phyloP scores from a whole-genome alignment of 2,329 filamentous ascomycete genomes.

The Tolypocladium ophioglossoides region DNA sequence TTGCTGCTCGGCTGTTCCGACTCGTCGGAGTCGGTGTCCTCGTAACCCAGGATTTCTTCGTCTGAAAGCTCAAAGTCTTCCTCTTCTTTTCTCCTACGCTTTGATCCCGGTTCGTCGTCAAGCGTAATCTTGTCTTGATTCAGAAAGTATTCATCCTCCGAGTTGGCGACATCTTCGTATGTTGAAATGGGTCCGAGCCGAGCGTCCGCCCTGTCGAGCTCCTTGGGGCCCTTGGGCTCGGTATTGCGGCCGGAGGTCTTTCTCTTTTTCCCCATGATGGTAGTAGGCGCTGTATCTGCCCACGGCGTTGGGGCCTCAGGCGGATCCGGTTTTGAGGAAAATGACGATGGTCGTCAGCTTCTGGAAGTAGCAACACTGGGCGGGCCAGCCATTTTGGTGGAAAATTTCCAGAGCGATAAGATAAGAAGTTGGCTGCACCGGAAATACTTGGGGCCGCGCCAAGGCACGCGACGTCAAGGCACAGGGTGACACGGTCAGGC shows the following conservation, averaged over 20 bases:
- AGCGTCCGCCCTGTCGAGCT: constrained; percentile 46
- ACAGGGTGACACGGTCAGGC: background rate
- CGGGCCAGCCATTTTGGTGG: background rate
- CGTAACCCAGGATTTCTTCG: constrained; percentile 47
- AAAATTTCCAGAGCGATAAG: constrained; percentile 12
- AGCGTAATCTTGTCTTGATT: constrained; percentile 79
- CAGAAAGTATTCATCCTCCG: constrained; percentile 86
- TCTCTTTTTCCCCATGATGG: constrained; percentile 54
- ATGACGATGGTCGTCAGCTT: background rate
- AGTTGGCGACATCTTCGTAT: constrained; percentile 81
- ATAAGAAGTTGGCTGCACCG: constrained; percentile 5
- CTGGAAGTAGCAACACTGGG: background rate
- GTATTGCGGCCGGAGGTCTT: constrained; percentile 48
- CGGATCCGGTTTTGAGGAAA: background rate
- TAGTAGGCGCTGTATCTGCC: background rate
- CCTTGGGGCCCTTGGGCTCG: constrained; percentile 39
- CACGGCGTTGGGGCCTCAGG: background rate
- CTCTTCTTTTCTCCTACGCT: constrained; percentile 64
- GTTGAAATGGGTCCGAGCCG: constrained; percentile 50
- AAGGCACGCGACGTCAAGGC: background rate
- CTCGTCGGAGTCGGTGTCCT: constrained; percentile 26
- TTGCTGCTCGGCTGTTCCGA: background rate
- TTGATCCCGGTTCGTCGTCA: constrained; percentile 69
- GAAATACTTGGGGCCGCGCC: background rate
- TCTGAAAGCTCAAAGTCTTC: constrained; percentile 56